Evolutionary conservation across 768 basidiomycete genomes (phyloP), one percentile per base, ranked within the genome.

Genomic region (Hericium coralloides): DNA sequence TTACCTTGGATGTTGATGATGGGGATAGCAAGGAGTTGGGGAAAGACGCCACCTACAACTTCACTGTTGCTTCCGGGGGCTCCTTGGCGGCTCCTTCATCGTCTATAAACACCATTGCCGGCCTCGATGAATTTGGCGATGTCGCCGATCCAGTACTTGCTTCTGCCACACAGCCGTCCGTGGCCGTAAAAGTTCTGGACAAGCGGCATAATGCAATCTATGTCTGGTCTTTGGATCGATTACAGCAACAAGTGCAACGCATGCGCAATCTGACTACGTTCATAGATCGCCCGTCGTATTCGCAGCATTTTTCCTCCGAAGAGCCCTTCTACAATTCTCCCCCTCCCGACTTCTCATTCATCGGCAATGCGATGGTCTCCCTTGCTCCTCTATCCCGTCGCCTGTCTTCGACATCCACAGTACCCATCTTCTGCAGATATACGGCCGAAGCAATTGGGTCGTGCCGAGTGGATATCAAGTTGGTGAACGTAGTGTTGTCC

Each of bases 361-460:
- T 99, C 56, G 97, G 95, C 56, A 88, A 90, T 64, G 87, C 90
- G 0, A 72, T 89, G 31, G 76, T 95, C 55, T 89, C 91, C 14
- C 78, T 99, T 23, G 83, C 87, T 0, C 85, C 93, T 2, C 77
- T 98, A 49, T 84, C 83, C 12, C 84, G 91, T 43, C 78, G 83
- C 55, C 73, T 91, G 38, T 87, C 90, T 2, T 88, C 85, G 1
- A 77, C 80, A 2, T 84, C 83, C n/a, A 81, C 78, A 0, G 82
- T 90, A 15, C 93, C 94, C 1, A 93, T 99, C 66, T 92, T 92
- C 69, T 95, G 92, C 67, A 84, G 89, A 36, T 95, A 95, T 66
- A 97, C 94, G 1, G 81, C 92, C 49, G 95, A 98, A 67, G 95
- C 95, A 1, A 93, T 98, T 61, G 97, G 95, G 1, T 92, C 92